Base-by-base conservation (phyloP, 257 asterid species). In the Striga asiatica region DNA sequence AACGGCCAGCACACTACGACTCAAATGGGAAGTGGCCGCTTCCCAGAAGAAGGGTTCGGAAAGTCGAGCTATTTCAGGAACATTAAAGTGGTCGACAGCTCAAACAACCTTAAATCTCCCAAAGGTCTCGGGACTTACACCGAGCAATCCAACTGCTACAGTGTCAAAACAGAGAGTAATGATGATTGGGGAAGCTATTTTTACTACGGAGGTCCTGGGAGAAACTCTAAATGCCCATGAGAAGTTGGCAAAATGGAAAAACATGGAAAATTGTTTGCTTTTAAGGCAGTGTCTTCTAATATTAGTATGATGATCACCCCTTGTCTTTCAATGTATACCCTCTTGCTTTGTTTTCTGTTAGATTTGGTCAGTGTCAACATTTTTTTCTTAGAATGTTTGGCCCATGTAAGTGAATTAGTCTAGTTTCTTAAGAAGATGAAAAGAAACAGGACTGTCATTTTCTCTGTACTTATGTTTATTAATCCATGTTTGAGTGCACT, bases 161-260 rank as follows among this genome's bases (percentile, higher is more conserved):
- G 82, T 61, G 80, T 85, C 66, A 84, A 77, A 75, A 74, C 83
- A 12, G 93, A 89, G 28, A 82, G 66, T 47, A 82, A 85, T 25
- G 74, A 74, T 2, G 89, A 80, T 43, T 85, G 93, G 95, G 95
- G 95, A 19, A 81, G 75, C 54, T 75, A 74, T 78, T 85, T 85
- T 65, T 85, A 82, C 71, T 85, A 76, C 39, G 95, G 95, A 42
- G 95, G 95, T 72, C 95, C 93, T 50, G 95, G 95, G n/a, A 80
- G 80, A 66, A 82, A 78, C 60, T 75, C 84, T 2, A 82, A 78
- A 52, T 85, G 95, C 77, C 74, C 56, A 49, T 85, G 78, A n/a
- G n/a, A 82, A 51, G 43, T 42, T 20, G n/a, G n/a, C 18, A 50
- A 21, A 1, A n/a, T 6, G 52, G 18, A 17, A 24, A 47, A 54